Evolutionary conservation across 176 grass and related monocot genomes (phyloP), one percentile per base, ranked within the genome.

Genomic region (Alopecurus myosuroides): DNA sequence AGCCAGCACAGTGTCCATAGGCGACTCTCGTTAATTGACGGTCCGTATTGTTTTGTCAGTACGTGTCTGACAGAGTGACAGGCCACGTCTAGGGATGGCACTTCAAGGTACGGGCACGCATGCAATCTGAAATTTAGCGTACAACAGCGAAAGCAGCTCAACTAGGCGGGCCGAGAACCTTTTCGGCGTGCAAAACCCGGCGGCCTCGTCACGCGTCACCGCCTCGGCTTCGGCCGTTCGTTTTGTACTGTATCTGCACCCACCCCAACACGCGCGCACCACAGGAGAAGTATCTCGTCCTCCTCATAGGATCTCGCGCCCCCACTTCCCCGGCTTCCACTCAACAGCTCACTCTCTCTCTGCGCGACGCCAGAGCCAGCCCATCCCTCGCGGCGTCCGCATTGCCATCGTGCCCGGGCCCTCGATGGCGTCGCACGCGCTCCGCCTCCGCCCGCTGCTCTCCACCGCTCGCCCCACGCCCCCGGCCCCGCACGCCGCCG

Each of bases 371-470:
- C 22, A 41, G 39, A 41, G 39, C 39, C 39, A 45, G 26, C 72
- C 30, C 39, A 30, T 44, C 41, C 26, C 29, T 31, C 45, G 73
- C 60, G 22, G 11, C 35, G 12, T 25, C 60, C 46, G 72, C 69
- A 80, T 69, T 65, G 87, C 68, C 60, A 29, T 33, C 44, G 25
- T 55, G 12, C 3, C 6, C 69, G 9, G 9, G 34, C 36, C 48
- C 10, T 53, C 1, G 74, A 90, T 85, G 85, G 74, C 60, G 42
- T 85, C 44, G 22, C 83, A 69, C 49, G 60, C 77, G 33, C 70
- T 90, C 58, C 85, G 66, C 35, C 70, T 85, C 76, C 71, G 76
- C 46, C 85, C 85, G 20, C 80, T 82, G n/a, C 75, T 81, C 76
- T 87, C 57, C 48, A 76, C 83, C 40, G 34, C 34, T 13, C 50